Evolutionary conservation across 129 eudicot genomes (phyloP), one percentile per base, ranked within the genome.

Genomic region (Centella asiatica): DNA sequence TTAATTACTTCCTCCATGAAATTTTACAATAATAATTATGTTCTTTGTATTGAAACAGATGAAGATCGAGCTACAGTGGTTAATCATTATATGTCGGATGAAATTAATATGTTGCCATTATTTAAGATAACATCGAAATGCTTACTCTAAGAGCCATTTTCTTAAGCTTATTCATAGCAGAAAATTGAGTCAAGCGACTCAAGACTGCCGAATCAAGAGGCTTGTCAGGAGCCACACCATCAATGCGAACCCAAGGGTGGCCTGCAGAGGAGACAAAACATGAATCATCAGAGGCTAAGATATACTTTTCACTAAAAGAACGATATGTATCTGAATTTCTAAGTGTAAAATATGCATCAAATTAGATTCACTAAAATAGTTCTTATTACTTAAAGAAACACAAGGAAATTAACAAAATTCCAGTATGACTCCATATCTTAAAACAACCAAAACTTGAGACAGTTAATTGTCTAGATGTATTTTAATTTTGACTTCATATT

Each of bases 121-220:
- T 19, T 33, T 23, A 34, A n/a, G 22, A 34, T 22, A 10, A 40
- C n/a, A 22, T 58, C 2, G 44, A 12, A 58, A 20, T 11, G 39
- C 78, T 42, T 68, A 74, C 78, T 68, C 78, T 52, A 15, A 74
- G 69, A 40, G 73, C 78, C 78, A 74, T 74, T 63, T 74, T 74
- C 73, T 74, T 67, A 22, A 74, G 65, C 72, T 74, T 74, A 62
- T 74, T 74, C 78, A 74, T 74, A 45, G 78, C 69, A 67, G 73
- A 67, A 57, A 74, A 67, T 53, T 68, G 78, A 14, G 59, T 58
- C 65, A 74, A 51, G 12, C 78, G 69, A 6, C 54, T 67, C 39
- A 74, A 40, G 18, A 74, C 59, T 27, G 78, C 72, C 1, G 72
- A 65, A 47, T 74, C 78, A 52, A 74, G 78, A 60, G 78, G 73